Percentiles rank a stretch among this genome's conserved stretches.
phyloP scores from a whole-genome alignment of 352 stramenopile species.

The Hyaloperonospora arabidopsidis region DNA sequence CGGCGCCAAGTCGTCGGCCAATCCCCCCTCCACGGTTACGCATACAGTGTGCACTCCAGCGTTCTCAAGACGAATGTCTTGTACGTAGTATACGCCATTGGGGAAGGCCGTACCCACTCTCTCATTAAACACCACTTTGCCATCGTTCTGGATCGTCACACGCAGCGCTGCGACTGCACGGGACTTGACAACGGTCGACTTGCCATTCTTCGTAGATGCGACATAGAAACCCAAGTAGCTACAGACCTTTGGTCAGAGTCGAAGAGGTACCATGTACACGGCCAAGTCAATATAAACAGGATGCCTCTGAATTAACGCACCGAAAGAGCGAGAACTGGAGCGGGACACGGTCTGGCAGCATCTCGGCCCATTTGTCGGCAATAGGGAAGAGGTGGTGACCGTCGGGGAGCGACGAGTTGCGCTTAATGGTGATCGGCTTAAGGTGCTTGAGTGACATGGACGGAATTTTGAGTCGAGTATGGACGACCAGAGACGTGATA shows the following conservation, averaged over 20 bases:
- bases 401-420: conserved; percentile 34
- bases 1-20: conserved; percentile 41
- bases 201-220: conserved; percentile 47
- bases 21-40: conserved; percentile 44
- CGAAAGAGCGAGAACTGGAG: conserved; percentile 73
- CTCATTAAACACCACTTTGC: conserved; percentile 66
- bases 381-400: conserved; percentile 60
- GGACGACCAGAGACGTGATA: not conserved
- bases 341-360: conserved; percentile 52
- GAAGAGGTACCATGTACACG: too few relatives aligned
- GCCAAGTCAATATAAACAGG: too few relatives aligned
- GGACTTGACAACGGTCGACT: conserved; percentile 52
- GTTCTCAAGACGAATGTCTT: conserved; percentile 58
- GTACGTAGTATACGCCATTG: conserved; percentile 78
- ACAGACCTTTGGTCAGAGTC: not conserved
- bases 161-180: conserved; percentile 41
- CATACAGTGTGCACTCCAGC: conserved; percentile 54
- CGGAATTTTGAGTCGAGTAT: not conserved
- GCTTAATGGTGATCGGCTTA: conserved; percentile 51
- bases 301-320: too few relatives aligned
- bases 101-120: conserved; percentile 47
- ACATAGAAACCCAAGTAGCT: conserved; percentile 77
- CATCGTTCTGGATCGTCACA: conserved; percentile 71
- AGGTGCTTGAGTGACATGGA: conserved; percentile 60
- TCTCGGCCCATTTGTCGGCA: conserved; percentile 66